phyloP scores from a whole-genome alignment of 129 eudicot species.

The Saposhnikovia divaricata region DNA sequence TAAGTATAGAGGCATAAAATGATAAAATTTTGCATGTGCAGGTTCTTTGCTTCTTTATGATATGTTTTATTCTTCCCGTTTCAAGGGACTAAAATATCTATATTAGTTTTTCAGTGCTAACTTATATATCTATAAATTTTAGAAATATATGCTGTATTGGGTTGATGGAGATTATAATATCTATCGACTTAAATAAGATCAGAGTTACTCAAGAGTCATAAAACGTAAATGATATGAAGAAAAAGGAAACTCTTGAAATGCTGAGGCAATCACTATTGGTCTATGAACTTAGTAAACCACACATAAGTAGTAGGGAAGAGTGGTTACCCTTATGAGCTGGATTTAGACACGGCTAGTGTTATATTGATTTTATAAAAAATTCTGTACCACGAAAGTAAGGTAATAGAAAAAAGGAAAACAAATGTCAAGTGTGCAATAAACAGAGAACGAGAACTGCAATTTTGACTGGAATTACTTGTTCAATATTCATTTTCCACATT shows the following conservation, averaged over 20 bases:
- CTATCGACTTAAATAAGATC: neutral
- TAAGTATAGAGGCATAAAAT: neutral
- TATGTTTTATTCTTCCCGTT: neutral
- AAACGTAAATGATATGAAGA: neutral
- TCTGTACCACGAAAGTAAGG: neutral
- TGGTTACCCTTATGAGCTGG: neutral
- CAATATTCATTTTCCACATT: slow-evolving; percentile 13
- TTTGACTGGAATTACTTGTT: neutral
- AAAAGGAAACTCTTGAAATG: neutral
- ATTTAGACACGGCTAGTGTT: neutral
- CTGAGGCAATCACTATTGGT: neutral
- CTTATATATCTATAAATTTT: neutral
- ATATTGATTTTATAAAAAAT: neutral
- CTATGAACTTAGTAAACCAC: neutral
- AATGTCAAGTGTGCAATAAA: neutral
- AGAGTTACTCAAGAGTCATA: neutral
- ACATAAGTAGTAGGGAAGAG: neutral
- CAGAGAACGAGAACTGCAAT: neutral
- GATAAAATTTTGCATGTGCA: neutral
- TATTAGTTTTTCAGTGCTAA: no score
- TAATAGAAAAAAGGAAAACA: neutral
- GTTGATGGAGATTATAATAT: neutral
- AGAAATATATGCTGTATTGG: neutral
- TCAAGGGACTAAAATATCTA: neutral
- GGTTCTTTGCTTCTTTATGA: neutral